phyloP scores from a whole-genome alignment of 495 filamentous ascomycete species.

The Oidiodendron maius region DNA sequence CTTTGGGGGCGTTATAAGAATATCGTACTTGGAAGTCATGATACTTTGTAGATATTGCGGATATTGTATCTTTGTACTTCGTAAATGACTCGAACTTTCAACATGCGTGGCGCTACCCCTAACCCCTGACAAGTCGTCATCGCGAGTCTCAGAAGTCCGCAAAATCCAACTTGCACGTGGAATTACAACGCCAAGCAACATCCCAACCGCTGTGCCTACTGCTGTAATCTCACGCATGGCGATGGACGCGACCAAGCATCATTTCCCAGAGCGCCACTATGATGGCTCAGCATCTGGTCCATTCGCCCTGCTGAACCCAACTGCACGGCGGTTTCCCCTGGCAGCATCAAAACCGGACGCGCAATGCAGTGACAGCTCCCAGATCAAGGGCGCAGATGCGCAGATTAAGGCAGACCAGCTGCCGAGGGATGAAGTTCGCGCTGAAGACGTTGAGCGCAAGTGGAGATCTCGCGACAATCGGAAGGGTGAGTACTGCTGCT shows the following conservation, averaged over 20 bases:
- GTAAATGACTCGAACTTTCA: too few species aligned
- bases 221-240: too few species aligned
- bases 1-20: slow-evolving; percentile 23
- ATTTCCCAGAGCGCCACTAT: slow-evolving; percentile 2
- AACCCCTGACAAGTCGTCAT: too few species aligned
- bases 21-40: slow-evolving; percentile 9
- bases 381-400: neutral
- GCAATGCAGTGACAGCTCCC: slow-evolving; percentile 1
- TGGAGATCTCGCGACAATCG: slow-evolving; percentile 67
- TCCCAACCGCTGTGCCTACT: too few species aligned
- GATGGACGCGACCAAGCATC: neutral
- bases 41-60: too few species aligned
- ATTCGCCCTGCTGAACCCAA: slow-evolving; percentile 46
- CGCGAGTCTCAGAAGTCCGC: too few species aligned
- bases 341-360: neutral
- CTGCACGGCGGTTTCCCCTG: slow-evolving; percentile 25
- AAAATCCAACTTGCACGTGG: too few species aligned
- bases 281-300: slow-evolving; percentile 27
- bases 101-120: too few species aligned
- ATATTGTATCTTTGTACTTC: too few species aligned
- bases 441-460: slow-evolving; percentile 19
- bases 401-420: neutral
- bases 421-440: slow-evolving; percentile 10
- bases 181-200: too few species aligned
- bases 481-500: slow-evolving; percentile 30